Conservation (phyloP, 2,329 filamentous ascomycete genomes). For the Botrytis porri region DNA sequence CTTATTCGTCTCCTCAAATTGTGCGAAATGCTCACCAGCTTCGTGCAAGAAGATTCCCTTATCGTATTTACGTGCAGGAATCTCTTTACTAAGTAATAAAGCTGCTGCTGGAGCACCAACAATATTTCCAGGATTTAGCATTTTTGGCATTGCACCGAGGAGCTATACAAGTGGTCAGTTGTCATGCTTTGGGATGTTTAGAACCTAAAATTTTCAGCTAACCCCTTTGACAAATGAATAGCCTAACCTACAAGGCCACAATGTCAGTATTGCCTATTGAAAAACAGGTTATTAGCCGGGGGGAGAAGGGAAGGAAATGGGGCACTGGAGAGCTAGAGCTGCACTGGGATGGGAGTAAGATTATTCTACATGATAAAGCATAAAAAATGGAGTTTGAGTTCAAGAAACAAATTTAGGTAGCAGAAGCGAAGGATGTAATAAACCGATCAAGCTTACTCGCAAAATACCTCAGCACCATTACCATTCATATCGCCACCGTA, state of each 20-base stretch:
- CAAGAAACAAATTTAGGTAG: neutral
- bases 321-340: neutral
- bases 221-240: slow-evolving; percentile 10
- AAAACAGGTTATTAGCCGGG: neutral
- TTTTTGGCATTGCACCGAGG: neutral
- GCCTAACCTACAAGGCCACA: neutral
- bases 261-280: neutral
- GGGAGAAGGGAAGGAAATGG: neutral
- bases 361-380: neutral
- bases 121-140: neutral
- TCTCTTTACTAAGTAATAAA: slow-evolving; percentile 1
- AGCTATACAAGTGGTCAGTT: neutral
- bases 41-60: slow-evolving; percentile 12
- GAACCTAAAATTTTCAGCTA: neutral
- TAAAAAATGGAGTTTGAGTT: neutral
- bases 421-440: neutral
- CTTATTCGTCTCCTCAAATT: neutral
- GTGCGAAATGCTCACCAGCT: neutral
- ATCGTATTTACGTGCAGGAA: neutral
- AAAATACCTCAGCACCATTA: slow-evolving; percentile 2
- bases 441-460: neutral
- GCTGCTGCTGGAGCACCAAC: neutral
- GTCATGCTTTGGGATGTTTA: neutral
- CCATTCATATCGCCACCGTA: neutral
- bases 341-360: neutral